Base-by-base conservation (phyloP, 1,284 basidiomycete species). In the Ustilago trichophora region DNA sequence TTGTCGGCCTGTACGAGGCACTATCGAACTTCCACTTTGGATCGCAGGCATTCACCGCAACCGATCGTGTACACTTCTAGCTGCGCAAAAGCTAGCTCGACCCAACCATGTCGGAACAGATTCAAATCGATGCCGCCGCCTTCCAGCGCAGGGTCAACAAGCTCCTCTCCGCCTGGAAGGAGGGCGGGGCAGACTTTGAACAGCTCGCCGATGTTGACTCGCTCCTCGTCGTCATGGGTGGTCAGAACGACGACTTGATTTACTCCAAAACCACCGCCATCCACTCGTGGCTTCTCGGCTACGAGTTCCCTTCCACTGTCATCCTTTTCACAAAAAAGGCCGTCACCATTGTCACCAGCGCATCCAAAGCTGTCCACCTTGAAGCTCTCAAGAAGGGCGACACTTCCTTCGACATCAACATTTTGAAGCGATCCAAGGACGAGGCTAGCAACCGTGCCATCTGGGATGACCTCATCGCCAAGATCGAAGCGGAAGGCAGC, bases 291-390 rank as follows among this genome's bases (percentile, higher is more conserved):
- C 85, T 98, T 9, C 86, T 98, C 29, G 95, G 93, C 21, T 98
- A 93, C 82, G 95, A 98, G 82, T 98, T 98, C 78, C 94, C 94
- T 0, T 93, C 92, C 0, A 97, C 94, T 0, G 85, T 98, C 36
- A 87, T 94, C 54, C 83, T 95, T 29, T 90, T 98, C 72, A 86
- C 89, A 71, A 72, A 75, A 10, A 88, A 89, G 73, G 84, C 88
- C 48, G 83, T 97, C 25, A 86, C 85, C 26, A 90, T 97, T 53
- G 84, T 97, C 34, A 93, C 91, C 69, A 95, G 92, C 18, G 87
- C 90, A 4, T 90, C 90, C 26, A 97, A 98, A 87, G 76, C 76
- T 43, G 73, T 71, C 22, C 73, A 70, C 25, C 66, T 78, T 24
- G 75, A 78, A 36, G 33, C 63, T 24, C 66, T 78, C 42, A 58